A percentile compares a stretch with the other conserved stretches of the same genome.
These are phyloP conservation scores for Endothia cerciana DNA, from an alignment of 2,329 filamentous ascomycete species.

Conservation along the genomic window DNA sequence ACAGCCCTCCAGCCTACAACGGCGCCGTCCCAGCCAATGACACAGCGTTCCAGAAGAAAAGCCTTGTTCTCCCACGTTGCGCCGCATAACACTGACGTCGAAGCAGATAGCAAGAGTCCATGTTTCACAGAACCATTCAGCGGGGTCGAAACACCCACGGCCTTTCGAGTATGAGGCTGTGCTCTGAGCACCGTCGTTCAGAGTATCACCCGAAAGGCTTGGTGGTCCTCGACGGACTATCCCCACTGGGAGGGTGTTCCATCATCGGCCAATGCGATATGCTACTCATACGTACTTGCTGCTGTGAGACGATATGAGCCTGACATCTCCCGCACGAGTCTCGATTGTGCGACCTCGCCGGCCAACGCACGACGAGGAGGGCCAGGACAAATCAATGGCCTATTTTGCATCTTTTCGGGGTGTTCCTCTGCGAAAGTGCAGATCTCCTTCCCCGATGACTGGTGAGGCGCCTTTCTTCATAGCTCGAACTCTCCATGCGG, in stretches of 20 bases:
- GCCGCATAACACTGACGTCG: not conserved
- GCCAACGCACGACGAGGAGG: not conserved
- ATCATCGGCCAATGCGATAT: not conserved
- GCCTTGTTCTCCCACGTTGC: not conserved
- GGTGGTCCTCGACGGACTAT: not conserved
- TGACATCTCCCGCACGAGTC: not conserved
- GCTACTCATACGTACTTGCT: not conserved
- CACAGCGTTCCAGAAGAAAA: not conserved
- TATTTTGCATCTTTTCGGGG: not conserved
- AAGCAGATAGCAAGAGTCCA: too few species aligned
- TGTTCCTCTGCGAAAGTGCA: not conserved
- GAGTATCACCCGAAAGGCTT: not conserved
- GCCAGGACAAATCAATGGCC: conserved; percentile 1
- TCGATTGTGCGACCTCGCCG: not conserved
- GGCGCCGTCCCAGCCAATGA: not conserved
- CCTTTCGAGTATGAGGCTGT: not conserved
- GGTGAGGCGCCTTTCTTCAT: not conserved
- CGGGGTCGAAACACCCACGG: not conserved
- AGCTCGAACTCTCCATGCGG: not conserved
- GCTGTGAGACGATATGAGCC: not conserved
- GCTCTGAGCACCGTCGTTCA: not conserved
- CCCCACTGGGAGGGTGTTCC: not conserved
- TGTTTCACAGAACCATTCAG: not conserved
- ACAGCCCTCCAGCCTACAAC: not conserved
- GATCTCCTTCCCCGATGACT: not conserved